Conservation (phyloP, 139 green algal species). For the Chlamydomonas incerta region DNA sequence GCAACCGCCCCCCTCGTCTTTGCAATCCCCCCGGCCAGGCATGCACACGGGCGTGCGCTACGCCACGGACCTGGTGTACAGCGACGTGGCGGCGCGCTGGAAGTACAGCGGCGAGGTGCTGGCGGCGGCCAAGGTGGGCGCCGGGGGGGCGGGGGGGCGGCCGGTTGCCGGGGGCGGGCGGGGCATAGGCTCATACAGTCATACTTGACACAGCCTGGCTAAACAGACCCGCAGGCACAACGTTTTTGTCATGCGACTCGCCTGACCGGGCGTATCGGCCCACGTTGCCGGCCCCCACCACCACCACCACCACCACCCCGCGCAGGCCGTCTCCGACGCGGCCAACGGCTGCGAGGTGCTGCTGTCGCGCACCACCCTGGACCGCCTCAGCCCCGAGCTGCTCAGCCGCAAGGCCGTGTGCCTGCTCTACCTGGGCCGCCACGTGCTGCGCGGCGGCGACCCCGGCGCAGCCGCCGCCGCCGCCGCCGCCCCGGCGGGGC, state of each 20-base stretch:
- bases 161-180: no score
- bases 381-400: neutral
- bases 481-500: neutral
- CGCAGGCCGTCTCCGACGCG: slow-evolving; percentile 21
- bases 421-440: slow-evolving; percentile 27
- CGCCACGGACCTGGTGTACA: slow-evolving; percentile 17
- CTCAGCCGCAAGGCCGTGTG: neutral
- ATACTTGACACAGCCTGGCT: no score
- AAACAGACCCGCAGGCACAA: no score
- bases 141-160: no score
- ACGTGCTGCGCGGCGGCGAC: slow-evolving; percentile 20
- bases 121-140: neutral
- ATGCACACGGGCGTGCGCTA: slow-evolving; percentile 26
- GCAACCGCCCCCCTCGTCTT: no score
- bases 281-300: no score
- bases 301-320: no score
- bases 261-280: no score
- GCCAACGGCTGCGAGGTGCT: slow-evolving; percentile 36
- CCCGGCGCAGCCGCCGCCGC: neutral
- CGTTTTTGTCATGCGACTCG: no score
- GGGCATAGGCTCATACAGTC: no score
- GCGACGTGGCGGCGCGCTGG: slow-evolving; percentile 31
- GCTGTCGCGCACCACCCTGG: neutral
- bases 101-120: slow-evolving; percentile 39
- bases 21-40: no score